Conservation (phyloP, 2,329 filamentous ascomycete species). For the Coniella vitis region DNA sequence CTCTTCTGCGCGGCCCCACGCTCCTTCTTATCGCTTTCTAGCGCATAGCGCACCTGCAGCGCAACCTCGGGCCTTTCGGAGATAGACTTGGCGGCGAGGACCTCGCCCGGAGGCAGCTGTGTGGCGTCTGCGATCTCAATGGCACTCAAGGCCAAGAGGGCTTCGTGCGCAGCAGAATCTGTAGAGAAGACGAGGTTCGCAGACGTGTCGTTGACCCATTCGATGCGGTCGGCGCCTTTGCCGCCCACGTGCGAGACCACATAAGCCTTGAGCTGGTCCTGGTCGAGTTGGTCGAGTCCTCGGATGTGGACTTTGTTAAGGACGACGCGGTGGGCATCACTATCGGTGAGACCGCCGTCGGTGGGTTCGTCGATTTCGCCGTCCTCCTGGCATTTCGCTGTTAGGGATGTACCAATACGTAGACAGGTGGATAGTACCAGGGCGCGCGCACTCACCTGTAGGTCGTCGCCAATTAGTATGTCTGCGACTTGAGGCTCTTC, state of each 20-base stretch:
- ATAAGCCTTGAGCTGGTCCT: slow-evolving; percentile 71
- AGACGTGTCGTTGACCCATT: slow-evolving; percentile 94
- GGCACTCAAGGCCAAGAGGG: slow-evolving; percentile 46
- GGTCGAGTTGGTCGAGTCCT: slow-evolving; percentile 75
- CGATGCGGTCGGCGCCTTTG: slow-evolving; percentile 54
- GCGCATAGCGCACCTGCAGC: slow-evolving; percentile 67
- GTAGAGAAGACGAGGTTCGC: slow-evolving; percentile 76
- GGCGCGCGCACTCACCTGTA: slow-evolving; percentile 19
- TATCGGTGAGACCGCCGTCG: slow-evolving; percentile 17
- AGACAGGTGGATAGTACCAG: too few species aligned
- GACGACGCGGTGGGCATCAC: slow-evolving; percentile 22
- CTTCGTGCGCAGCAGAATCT: slow-evolving; percentile 44
- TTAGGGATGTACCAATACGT: background rate
- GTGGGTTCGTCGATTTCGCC: slow-evolving; percentile 34
- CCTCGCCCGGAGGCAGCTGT: slow-evolving; percentile 53
- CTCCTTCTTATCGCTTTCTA: slow-evolving; percentile 72
- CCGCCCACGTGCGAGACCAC: slow-evolving; percentile 58
- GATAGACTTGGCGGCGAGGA: slow-evolving; percentile 63
- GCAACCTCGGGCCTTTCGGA: slow-evolving; percentile 60
- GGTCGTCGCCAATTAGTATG: slow-evolving; percentile 23
- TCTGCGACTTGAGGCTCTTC: slow-evolving; percentile 25
- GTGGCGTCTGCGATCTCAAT: slow-evolving; percentile 46
- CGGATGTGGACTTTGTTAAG: slow-evolving; percentile 73
- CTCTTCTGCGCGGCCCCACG: slow-evolving; percentile 72
- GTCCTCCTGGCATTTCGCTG: slow-evolving; percentile 25